Evolutionary conservation across 2,329 filamentous ascomycete genomes (phyloP).

Genomic region (Botryotinia calthae): DNA sequence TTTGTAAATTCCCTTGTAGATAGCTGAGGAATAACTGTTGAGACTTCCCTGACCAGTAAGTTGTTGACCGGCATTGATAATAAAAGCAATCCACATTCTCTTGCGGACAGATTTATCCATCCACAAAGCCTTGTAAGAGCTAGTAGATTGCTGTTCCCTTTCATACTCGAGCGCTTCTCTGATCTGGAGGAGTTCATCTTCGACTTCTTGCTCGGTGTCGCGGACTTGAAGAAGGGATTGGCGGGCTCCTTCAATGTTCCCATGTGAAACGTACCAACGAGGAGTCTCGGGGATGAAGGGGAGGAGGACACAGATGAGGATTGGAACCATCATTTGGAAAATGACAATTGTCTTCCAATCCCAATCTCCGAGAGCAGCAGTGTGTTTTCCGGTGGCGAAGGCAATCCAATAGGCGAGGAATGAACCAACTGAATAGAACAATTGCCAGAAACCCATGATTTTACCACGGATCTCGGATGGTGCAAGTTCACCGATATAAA

Average conservation of each 20-base stretch:
- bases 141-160: conserved; percentile 60
- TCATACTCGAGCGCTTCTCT: conserved; percentile 69
- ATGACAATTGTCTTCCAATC: conserved; percentile 72
- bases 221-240: conserved; percentile 56
- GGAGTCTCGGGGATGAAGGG: conserved; percentile 68
- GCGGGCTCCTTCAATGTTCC: conserved; percentile 47
- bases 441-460: conserved; percentile 70
- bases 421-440: conserved; percentile 61
- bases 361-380: conserved; percentile 54
- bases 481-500: conserved; percentile 70
- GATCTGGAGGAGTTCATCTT: conserved; percentile 63
- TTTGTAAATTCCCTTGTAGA: conserved; percentile 69
- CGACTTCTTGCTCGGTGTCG: conserved; percentile 57
- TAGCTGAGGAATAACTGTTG: conserved; percentile 70
- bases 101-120: conserved; percentile 67
- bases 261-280: conserved; percentile 63
- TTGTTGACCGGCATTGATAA: conserved; percentile 61
- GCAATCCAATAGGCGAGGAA: conserved; percentile 35
- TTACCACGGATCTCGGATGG: conserved; percentile 60
- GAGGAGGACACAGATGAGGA: conserved; percentile 59
- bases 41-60: conserved; percentile 51
- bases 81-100: conserved; percentile 61
- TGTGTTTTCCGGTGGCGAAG: conserved; percentile 30
- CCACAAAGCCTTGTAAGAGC: conserved; percentile 65
- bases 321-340: conserved; percentile 66